Percentiles rank a stretch among this genome's conserved stretches.
These are phyloP conservation scores for Biancaea sappan DNA, from an alignment of 306 rosid genomes.

Conservation along the genomic window DNA sequence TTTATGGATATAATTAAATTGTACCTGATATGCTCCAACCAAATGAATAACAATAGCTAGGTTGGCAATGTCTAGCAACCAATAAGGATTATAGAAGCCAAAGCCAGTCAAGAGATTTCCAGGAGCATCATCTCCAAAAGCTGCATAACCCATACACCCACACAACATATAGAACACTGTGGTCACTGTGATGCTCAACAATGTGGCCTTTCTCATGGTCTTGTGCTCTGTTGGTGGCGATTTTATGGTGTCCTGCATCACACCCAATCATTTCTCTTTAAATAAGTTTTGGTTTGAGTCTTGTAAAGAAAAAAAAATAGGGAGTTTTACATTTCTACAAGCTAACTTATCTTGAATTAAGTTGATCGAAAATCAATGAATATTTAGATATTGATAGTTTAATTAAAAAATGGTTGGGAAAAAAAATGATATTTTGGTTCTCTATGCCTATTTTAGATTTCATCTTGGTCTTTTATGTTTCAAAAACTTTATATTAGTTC, in stretches of 20 bases:
- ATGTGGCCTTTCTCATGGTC: conserved; percentile 76
- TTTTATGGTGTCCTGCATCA: conserved; percentile 62
- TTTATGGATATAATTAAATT: background rate
- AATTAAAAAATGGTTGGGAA: no score
- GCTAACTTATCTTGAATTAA: no score
- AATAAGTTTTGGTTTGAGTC: no score
- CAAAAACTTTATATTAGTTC: no score
- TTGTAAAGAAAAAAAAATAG: no score
- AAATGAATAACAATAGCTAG: conserved; percentile 70
- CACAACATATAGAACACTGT: conserved; percentile 67
- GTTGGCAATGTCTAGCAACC: conserved; percentile 79
- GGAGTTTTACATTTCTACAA: no score
- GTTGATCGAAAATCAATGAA: no score
- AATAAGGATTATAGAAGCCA: conserved; percentile 79
- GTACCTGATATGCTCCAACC: conserved; percentile 79
- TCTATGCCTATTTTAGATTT: no score
- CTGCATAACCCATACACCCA: conserved; percentile 81
- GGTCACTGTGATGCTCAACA: conserved; percentile 49
- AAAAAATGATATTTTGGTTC: no score
- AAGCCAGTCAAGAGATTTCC: conserved; percentile 82
- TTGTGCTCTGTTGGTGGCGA: conserved; percentile 78
- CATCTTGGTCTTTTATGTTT: no score
- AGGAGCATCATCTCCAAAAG: conserved; percentile 68
- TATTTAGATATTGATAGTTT: no score
- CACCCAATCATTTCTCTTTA: background rate